Evolutionary conservation across 1,284 basidiomycete genomes (phyloP), one percentile per base, ranked within the genome.

Genomic region (Microbotryomycetes sp.): DNA sequence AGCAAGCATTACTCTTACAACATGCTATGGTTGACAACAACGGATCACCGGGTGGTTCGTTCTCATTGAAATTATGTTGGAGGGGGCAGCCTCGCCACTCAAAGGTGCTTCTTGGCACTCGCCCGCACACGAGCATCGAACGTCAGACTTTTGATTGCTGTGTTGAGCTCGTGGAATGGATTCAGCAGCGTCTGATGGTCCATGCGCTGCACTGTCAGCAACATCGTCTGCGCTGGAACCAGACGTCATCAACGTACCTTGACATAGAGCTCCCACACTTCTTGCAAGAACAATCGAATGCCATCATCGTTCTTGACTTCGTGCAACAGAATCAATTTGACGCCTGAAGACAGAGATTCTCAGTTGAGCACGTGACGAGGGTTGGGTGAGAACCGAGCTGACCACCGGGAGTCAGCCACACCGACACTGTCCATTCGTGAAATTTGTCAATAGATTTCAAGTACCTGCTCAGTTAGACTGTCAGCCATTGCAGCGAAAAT

Each of bases 341-440:
- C 88, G 74, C 91, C 89, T 92, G 73, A n/a, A 52, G 54, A 23
- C 60, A 72, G 31, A 12, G 47, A 16, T 63, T 74, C 74, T 76
- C 54, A 49, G n/a, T 19, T 23, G 49, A 51, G 52, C 28, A 29
- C 15, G n/a, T 30, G 31, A 50, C 51, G n/a, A 56, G n/a, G n/a
- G 31, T n/a, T 56, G 54, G 1, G 23, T 19, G 26, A 45, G 9
- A 36, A 3, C 16, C 14, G 29, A 56, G 78, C 89, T 79, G 77
- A 96, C 92, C 94, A 66, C 87, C 88, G 3, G 91, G 86, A 1
- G 92, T 94, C 19, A 96, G 81, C 77, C 94, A 97, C 30, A 89
- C 91, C 9, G 92, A 96, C 23, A 96, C 85, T 2, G 84, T 92
- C 92, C 93, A 97, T 74, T 97, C 93, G 74, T 97, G 96, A 79